Conservation (phyloP, 1,284 basidiomycete genomes). For the Trametes hirsuta region DNA sequence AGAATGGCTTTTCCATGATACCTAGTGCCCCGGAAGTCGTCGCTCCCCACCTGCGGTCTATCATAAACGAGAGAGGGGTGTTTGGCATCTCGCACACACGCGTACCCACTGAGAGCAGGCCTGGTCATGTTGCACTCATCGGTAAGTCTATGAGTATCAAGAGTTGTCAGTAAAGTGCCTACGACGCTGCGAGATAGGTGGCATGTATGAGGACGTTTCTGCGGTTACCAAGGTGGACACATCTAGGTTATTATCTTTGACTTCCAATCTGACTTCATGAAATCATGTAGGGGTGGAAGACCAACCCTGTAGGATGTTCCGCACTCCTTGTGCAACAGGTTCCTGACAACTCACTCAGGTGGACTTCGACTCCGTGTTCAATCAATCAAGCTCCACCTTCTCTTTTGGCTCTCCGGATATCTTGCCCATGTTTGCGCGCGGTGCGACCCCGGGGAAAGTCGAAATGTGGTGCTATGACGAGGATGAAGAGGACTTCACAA, state of each 20-base stretch:
- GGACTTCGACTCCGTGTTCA: conserved; percentile 89
- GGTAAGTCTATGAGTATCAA: conserved; percentile 45
- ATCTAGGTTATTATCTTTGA: background rate
- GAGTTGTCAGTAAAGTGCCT: background rate
- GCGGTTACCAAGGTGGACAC: conserved; percentile 79
- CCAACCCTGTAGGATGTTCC: conserved; percentile 71
- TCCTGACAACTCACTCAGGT: conserved; percentile 43
- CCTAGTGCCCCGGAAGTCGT: conserved; percentile 60
- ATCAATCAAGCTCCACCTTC: conserved; percentile 79
- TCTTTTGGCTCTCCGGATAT: conserved; percentile 92
- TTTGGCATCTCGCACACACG: conserved; percentile 88
- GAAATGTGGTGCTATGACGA: conserved; percentile 80
- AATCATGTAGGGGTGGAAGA: conserved; percentile 77
- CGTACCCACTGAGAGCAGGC: conserved; percentile 88
- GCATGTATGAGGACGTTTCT: conserved; percentile 93
- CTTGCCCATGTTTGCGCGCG: conserved; percentile 84
- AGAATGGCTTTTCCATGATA: conserved; percentile 60
- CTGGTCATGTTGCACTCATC: conserved; percentile 89
- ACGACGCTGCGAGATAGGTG: conserved; percentile 44
- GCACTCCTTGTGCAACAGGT: background rate
- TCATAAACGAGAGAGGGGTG: conserved; percentile 69
- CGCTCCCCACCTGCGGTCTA: conserved; percentile 76
- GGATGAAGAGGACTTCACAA: conserved; percentile 84
- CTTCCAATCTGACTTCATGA: conserved; percentile 1
- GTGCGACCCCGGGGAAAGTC: conserved; percentile 73